phyloP scores from a whole-genome alignment of 768 basidiomycete species.

The Tricholoma terreum region DNA sequence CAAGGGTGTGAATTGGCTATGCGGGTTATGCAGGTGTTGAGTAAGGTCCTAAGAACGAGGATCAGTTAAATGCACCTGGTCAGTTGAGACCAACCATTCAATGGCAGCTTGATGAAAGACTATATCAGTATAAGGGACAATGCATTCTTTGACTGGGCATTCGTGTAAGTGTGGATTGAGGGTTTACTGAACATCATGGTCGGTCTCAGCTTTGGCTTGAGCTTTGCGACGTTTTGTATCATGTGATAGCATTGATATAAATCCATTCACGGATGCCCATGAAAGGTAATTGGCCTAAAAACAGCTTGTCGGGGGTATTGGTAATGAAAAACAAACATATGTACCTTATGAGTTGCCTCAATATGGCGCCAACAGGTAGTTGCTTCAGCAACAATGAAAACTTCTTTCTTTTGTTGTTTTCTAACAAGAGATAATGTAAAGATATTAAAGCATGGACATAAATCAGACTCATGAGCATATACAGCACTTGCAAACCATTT shows the following conservation, averaged over 20 bases:
- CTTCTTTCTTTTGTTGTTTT: no score
- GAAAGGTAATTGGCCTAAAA: conserved; percentile 15
- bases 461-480: no score
- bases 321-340: not conserved
- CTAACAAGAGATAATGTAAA: no score
- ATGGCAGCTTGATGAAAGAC: no score
- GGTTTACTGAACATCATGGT: conserved; percentile 4
- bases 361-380: no score
- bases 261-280: conserved; percentile 20
- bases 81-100: no score
- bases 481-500: no score
- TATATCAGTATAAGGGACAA: conserved; percentile 23
- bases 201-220: not conserved
- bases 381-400: no score
- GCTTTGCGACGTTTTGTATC: conserved; percentile 15
- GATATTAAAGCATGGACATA: no score
- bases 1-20: conserved; percentile 28
- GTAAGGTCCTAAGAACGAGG: no score
- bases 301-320: not conserved
- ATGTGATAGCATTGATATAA: conserved; percentile 24
- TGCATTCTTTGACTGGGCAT: conserved; percentile 8
- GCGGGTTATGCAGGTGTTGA: no score
- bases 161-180: conserved; percentile 23
- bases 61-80: no score
- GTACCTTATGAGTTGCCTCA: conserved; percentile 9